Base-by-base conservation (phyloP, 108 stramenopile species). In the Nannochloropsis salina region DNA sequence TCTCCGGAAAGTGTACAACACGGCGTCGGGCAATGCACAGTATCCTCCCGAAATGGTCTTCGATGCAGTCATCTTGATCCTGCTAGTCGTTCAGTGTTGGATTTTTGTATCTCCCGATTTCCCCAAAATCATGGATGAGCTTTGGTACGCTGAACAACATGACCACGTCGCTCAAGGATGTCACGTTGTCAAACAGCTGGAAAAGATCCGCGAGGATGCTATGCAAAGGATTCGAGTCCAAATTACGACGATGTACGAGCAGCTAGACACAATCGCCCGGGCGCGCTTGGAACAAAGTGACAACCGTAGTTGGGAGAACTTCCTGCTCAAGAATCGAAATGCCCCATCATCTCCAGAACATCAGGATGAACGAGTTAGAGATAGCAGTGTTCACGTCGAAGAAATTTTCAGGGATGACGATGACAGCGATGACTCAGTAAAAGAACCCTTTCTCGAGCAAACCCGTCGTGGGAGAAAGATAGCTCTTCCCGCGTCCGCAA, bases 251-350 rank as follows among this genome's bases (percentile, higher is more conserved):
- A 74, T 74, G 61, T 74, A 74, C 61, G 61, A 74, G 61, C 61
- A 74, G 6, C 61, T 74, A 4, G 61, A 74, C 61, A 74, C 61
- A 8, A n/a, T 74, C 2, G 61, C 61, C 15, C 61, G 61, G 61
- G n/a, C 61, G n/a, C 61, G 61, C 61, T n/a, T 74, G 61, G 61
- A 4, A n/a, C 61, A 74, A 74, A n/a, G 20, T 74, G 61, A n/a
- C 61, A n/a, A 74, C n/a, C 15, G n/a, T n/a, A n/a, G 15, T 74
- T 74, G 61, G 61, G 61, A 74, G 61, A n/a, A 74, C 61, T 74
- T n/a, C 61, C n/a, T 74, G n/a, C n/a, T 74, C 6, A 74, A 74
- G 61, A 74, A 74, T n/a, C 61, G 61, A 15, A 74, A 74, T 74
- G 61, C 61, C 2, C 20, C 61, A n/a, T n/a, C 6, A 1, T 74